Evolutionary conservation across 805 yeast species (phyloP).

Genomic region (Ogataea sp.): DNA sequence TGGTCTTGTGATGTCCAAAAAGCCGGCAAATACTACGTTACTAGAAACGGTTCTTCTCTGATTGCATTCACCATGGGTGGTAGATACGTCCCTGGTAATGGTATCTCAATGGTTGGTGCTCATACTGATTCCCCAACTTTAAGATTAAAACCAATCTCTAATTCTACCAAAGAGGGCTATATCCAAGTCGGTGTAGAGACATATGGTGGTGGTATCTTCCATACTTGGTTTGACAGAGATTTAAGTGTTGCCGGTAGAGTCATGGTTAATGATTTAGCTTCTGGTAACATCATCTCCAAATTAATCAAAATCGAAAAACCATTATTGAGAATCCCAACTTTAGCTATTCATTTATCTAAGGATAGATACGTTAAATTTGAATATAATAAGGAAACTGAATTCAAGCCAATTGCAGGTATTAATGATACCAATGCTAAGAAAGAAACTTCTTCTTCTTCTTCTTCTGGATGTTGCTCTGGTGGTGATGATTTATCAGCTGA

Average conservation of each 20-base stretch:
- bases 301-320: slow-evolving; percentile 80
- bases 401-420: slow-evolving; percentile 79
- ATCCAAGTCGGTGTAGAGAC: slow-evolving; percentile 88
- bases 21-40: slow-evolving; percentile 72
- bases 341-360: slow-evolving; percentile 87
- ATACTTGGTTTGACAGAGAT: slow-evolving; percentile 95
- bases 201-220: slow-evolving; percentile 96
- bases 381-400: slow-evolving; percentile 80
- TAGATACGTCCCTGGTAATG: slow-evolving; percentile 66
- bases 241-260: slow-evolving; percentile 89
- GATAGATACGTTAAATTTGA: slow-evolving; percentile 73
- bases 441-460: slow-evolving; percentile 2
- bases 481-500: slow-evolving; percentile 39
- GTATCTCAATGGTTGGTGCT: slow-evolving; percentile 86
- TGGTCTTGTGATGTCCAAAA: slow-evolving; percentile 55
- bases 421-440: slow-evolving; percentile 18
- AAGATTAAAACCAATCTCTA: slow-evolving; percentile 81
- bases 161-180: slow-evolving; percentile 62
- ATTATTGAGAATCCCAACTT: slow-evolving; percentile 81
- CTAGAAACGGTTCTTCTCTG: slow-evolving; percentile 83
- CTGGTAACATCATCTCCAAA: slow-evolving; percentile 49
- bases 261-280: slow-evolving; percentile 42
- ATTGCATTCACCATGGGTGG: slow-evolving; percentile 82
- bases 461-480: slow-evolving; percentile 38
- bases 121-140: slow-evolving; percentile 94